Evolutionary conservation across 768 basidiomycete genomes (phyloP), one percentile per base, ranked within the genome.

Genomic region (Mrakia gelida): DNA sequence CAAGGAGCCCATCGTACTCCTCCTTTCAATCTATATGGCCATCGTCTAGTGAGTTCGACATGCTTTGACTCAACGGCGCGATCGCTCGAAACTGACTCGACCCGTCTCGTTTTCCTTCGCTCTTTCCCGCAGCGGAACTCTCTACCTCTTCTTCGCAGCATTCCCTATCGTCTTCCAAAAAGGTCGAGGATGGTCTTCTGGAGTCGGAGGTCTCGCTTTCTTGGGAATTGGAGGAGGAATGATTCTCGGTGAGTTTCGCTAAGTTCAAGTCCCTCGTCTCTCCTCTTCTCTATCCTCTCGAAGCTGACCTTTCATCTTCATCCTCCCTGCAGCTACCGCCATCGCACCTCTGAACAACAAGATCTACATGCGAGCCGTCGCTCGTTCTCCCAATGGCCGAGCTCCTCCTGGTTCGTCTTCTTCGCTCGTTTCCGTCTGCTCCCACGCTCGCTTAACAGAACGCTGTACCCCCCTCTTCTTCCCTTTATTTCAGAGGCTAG

Each of bases 1-100:
- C 18, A 82, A 86, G 76, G 91, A 92, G 82, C 89, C 89, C 0
- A 90, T 91, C 79, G 85, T 91, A 6, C 83, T 91, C 5, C 86
- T 90, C 18, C 85, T 90, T 75, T 90, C 90, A 0, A 80, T 90
- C 59, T 91, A 52, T 16, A 21, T 52, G 2, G 49, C 49, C 18
- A 52, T 52, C 49, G 49, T 52, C 49, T 52, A 52, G 63, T 65
- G 63, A 38, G n/a, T n/a, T n/a, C n/a, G n/a, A n/a, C n/a, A n/a
- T n/a, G n/a, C n/a, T n/a, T n/a, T n/a, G n/a, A n/a, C n/a, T n/a
- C n/a, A n/a, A n/a, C n/a, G n/a, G n/a, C n/a, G n/a, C n/a, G n/a
- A n/a, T n/a, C n/a, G n/a, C n/a, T n/a, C n/a, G n/a, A n/a, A n/a
- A 15, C 34, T 38, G 63, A 65, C 63, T 38, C 49, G 49, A 52